Base-by-base conservation (phyloP, 2,329 filamentous ascomycete species). In the Immersiporthe knoxdaviesiana region DNA sequence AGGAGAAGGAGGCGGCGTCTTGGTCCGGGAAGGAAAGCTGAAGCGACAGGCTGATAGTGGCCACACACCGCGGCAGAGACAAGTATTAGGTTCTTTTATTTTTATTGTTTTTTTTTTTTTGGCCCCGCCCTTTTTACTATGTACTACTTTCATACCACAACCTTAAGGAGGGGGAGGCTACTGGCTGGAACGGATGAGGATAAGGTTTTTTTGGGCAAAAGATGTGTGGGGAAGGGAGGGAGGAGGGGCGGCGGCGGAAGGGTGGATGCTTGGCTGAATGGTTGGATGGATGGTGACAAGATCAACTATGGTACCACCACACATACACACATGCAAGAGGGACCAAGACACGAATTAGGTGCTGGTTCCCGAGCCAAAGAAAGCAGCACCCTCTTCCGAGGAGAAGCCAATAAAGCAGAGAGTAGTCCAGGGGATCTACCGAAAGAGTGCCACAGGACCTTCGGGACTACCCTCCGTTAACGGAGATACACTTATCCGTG, bases 381-480 rank as follows among this genome's bases (percentile, higher is more conserved):
- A 11, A 32, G 35, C 56, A 44, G 16, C n/a, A n/a, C 35, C 8
- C 7, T n/a, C 7, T 21, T 47, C 44, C 44, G 44, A 47, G 44
- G 44, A 47, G 44, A 47, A n/a, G n/a, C 44, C 21, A 47, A 47
- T 47, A 11, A n/a, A 11, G 21, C 21, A 47, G 44, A 47, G 44
- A n/a, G 44, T 62, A 62, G 54, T 61, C 65, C 61, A 50, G 41
- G 41, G 21, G 62, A 52, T 52, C 41, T 52, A 63, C 41, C 56
- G 44, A 52, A 54, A 47, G 21, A 47, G 58, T 67, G 65, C 30
- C 47, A 61, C 58, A 61, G 58, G 10, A 37, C 30, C n/a, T 62
- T 41, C 58, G 30, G 58, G 65, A 62, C 58, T 21, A 39, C 5
- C 32, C 65, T 67, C 65, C 65, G 65, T 61, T 67, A 61, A 67